These are phyloP conservation scores for Jatropha curcas DNA, from an alignment of 345 rosid species.

Conservation along the genomic window DNA sequence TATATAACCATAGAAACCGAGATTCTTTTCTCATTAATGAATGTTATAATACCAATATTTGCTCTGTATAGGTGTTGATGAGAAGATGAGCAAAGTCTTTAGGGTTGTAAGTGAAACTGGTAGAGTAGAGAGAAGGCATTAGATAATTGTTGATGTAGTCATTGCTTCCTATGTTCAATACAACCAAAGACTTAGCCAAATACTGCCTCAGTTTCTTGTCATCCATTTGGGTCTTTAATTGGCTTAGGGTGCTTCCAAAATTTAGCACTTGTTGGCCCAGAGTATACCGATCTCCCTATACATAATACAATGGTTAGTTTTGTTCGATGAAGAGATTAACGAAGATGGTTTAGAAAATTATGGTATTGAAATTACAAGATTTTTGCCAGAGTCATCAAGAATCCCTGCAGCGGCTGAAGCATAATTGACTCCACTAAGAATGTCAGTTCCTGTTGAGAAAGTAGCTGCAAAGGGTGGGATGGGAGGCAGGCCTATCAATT, in stretches of 20 bases:
- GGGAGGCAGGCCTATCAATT: constrained; percentile 14
- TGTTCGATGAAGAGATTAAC: too few relatives aligned
- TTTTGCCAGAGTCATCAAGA: constrained; percentile 14
- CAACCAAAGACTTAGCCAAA: not conserved
- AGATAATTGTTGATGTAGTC: constrained; percentile 21
- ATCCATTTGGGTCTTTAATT: not conserved
- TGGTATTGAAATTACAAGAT: too few relatives aligned
- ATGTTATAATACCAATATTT: constrained; percentile 17
- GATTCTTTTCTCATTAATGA: not conserved
- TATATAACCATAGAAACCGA: not conserved
- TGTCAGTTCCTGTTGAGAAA: not conserved
- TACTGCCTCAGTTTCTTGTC: not conserved
- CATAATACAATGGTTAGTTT: too few relatives aligned
- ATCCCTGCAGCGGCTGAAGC: constrained; percentile 23
- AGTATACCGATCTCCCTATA: constrained; percentile 7
- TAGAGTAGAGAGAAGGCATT: not conserved
- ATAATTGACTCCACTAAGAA: constrained; percentile 8
- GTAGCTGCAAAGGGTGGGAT: constrained; percentile 9
- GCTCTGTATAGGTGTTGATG: not conserved
- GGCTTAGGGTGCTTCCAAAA: constrained; percentile 3
- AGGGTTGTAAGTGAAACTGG: constrained; percentile 8
- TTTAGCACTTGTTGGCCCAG: not conserved
- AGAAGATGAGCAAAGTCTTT: constrained; percentile 12
- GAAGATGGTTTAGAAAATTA: too few relatives aligned
- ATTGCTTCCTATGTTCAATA: constrained; percentile 9